Evolutionary conservation across 2,329 filamentous ascomycete genomes (phyloP).

Genomic region (Teratosphaeria viscida): DNA sequence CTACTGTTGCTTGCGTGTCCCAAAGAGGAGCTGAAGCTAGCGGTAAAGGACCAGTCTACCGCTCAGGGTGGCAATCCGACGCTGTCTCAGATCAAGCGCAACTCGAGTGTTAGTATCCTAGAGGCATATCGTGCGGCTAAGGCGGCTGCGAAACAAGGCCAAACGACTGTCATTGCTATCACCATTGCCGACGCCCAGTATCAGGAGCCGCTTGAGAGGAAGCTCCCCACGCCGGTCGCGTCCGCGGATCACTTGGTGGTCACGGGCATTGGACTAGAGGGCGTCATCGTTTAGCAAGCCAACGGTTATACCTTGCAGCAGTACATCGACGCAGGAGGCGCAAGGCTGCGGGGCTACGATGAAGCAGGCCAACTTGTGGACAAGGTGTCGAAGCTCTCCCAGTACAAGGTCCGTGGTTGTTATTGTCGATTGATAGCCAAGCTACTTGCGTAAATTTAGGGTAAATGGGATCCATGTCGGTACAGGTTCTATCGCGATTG

Average conservation of each 20-base stretch:
- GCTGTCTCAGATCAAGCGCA: not conserved
- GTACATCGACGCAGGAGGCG: not conserved
- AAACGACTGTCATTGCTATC: not conserved
- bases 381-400: not conserved
- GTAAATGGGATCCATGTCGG: not conserved
- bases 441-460: not conserved
- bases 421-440: not conserved
- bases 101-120: not conserved
- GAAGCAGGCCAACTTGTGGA: not conserved
- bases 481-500: not conserved
- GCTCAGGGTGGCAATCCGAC: not conserved
- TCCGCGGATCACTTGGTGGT: not conserved
- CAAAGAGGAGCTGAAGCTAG: not conserved
- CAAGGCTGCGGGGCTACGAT: not conserved
- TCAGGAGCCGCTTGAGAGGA: not conserved
- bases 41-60: not conserved
- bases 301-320: not conserved
- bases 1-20: not conserved
- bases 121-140: not conserved
- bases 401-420: not conserved
- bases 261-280: not conserved
- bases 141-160: not conserved
- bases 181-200: not conserved
- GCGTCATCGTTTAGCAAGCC: not conserved
- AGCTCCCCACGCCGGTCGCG: not conserved